Evolutionary conservation across 1,284 basidiomycete genomes (phyloP), one percentile per base, ranked within the genome.

Genomic region (Puccinia horiana): DNA sequence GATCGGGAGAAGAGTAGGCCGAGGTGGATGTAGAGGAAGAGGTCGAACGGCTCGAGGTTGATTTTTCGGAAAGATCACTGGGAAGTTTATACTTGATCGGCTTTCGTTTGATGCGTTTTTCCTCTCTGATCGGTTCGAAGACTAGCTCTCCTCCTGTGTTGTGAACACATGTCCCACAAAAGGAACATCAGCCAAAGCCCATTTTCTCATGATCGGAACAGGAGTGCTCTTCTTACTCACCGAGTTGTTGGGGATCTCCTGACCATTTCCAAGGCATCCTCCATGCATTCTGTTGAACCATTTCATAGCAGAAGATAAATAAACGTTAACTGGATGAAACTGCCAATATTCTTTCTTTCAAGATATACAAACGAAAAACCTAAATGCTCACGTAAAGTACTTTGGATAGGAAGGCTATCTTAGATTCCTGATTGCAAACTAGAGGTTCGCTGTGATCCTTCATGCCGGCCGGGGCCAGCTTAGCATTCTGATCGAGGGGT

Each of bases 221-320:
- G 26, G 42, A n/a, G 16, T 42, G 26, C 20, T 5, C 14, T 20
- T 29, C 47, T 67, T 37, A 79, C 76, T 67, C 52, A 79, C 76
- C 76, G 16, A 67, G 23, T 79, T 69, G 76, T 37, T 79, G 61
- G 1, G 65, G 63, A 35, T 79, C 76, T 20, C 76, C 76, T 14
- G 61, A 44, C 61, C 65, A 79, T 29, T 67, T 54, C 49, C 61
- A 79, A 9, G 76, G 76, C 76, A 79, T 79, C 49, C 65, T 52
- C 32, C 44, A 52, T 5, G 65, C 65, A 42, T 79, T 79, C 76
- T 79, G 37, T 63, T n/a, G 12, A 44, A 23, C 3, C 40, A 18
- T 11, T 40, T 40, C 23, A 4, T 6, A 40, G 3, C 65, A 9
- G 61, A 32, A 63, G 23, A 32, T 6, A 63, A 63, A 29, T 2